A percentile compares a stretch with the other conserved stretches of the same genome.
Evolutionary conservation across 139 green algal species (phyloP).

Genomic region (Spirogloea muscicola): DNA sequence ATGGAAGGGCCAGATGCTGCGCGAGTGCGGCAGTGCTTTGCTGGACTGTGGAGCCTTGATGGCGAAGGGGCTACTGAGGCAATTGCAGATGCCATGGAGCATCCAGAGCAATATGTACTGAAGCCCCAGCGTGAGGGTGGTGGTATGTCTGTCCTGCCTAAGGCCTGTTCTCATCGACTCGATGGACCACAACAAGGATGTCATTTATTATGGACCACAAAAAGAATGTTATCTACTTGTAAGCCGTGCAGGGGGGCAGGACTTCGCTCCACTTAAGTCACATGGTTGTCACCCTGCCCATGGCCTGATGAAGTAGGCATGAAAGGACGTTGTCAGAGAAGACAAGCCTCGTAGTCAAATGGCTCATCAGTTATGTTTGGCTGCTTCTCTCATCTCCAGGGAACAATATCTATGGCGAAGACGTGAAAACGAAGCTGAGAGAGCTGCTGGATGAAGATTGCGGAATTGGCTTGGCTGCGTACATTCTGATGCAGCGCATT

Average conservation of each 20-base stretch:
- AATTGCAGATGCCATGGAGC: slow-evolving; percentile 53
- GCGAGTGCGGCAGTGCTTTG: slow-evolving; percentile 75
- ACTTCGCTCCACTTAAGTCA: no score
- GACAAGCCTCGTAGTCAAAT: no score
- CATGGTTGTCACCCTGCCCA: no score
- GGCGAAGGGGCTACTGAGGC: slow-evolving; percentile 52
- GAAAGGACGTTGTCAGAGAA: no score
- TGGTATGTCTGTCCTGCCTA: slow-evolving; percentile 44
- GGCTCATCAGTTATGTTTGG: no score
- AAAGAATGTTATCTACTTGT: no score
- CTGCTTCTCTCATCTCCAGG: slow-evolving; percentile 53
- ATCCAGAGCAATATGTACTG: slow-evolving; percentile 82
- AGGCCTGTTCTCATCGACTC: no score
- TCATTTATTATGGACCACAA: no score
- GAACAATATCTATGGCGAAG: slow-evolving; percentile 92
- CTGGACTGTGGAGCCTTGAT: slow-evolving; percentile 88
- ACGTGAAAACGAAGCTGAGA: slow-evolving; percentile 58
- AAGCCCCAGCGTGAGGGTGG: slow-evolving; percentile 88
- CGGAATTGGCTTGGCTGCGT: slow-evolving; percentile 66
- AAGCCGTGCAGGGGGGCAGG: no score
- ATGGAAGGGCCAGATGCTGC: no score
- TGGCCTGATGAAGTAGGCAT: no score
- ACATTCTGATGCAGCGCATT: slow-evolving; percentile 97
- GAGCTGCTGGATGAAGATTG: slow-evolving; percentile 20
- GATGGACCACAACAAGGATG: no score